phyloP scores from a whole-genome alignment of 768 basidiomycete genomes.

The Tulasnella sp. region DNA sequence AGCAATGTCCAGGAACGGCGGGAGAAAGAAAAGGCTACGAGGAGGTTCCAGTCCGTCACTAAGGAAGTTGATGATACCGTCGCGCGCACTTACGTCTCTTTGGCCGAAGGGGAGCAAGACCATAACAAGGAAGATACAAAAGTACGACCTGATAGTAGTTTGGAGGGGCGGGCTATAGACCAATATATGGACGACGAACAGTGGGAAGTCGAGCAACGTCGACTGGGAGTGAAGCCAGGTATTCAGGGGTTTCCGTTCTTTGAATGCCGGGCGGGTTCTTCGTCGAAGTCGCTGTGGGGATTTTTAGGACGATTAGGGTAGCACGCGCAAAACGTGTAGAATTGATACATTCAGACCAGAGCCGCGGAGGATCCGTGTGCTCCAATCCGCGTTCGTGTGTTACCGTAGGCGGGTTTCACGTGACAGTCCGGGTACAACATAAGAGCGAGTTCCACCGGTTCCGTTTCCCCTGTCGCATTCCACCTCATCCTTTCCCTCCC shows the following conservation, averaged over 20 bases:
- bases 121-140: conserved; percentile 23
- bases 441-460: neutral
- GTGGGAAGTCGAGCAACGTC: conserved; percentile 42
- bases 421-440: conserved; percentile 2
- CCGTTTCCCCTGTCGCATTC: neutral
- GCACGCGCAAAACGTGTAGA: neutral
- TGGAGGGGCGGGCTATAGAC: conserved; percentile 44
- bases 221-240: conserved; percentile 23
- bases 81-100: conserved; percentile 55
- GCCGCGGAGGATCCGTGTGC: neutral
- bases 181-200: conserved; percentile 55
- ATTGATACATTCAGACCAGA: neutral
- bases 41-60: conserved; percentile 47
- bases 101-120: conserved; percentile 36
- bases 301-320: neutral
- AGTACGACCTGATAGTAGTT: conserved; percentile 18
- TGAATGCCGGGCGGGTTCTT: neutral
- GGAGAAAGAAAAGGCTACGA: conserved; percentile 40
- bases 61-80: conserved; percentile 59
- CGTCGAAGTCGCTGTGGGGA: neutral
- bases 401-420: neutral
- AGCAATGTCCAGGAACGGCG: conserved; percentile 22
- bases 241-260: conserved; percentile 19
- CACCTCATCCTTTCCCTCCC: neutral
- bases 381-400: neutral